A percentile compares a stretch with the other conserved stretches of the same genome.
Evolutionary conservation across 441 rosid genomes (phyloP).

Genomic region (Mallotus repandus): DNA sequence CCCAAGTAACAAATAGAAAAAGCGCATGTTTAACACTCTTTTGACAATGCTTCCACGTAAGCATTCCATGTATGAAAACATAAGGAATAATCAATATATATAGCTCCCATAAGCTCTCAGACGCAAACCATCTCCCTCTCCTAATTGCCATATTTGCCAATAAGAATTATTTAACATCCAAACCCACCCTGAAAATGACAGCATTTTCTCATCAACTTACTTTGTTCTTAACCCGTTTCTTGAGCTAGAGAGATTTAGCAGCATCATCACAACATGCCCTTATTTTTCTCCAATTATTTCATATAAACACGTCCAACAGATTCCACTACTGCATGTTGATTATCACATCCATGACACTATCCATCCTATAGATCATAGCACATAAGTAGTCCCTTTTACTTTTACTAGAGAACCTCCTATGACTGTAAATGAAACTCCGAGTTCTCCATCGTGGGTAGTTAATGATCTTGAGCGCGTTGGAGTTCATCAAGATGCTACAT

Average conservation of each 20-base stretch:
- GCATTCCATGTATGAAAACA: no score
- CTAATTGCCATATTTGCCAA: not conserved
- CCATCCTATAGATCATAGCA: no score
- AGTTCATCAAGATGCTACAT: constrained; percentile 2
- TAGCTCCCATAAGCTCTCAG: not conserved
- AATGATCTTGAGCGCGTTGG: not conserved
- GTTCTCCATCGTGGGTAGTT: constrained; percentile 4
- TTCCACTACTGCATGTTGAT: constrained; percentile 7
- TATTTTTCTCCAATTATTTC: not conserved
- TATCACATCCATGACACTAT: not conserved
- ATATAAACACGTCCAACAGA: not conserved
- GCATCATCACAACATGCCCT: no score
- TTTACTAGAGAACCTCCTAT: not conserved
- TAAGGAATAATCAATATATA: not conserved
- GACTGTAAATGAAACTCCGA: not conserved
- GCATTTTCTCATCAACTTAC: constrained; percentile 10
- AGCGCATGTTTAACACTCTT: no score
- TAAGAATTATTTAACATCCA: not conserved
- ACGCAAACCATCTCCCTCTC: not conserved
- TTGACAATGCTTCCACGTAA: no score
- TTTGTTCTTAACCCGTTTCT: constrained; percentile 12
- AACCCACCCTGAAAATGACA: constrained; percentile 15
- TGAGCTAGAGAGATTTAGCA: not conserved
- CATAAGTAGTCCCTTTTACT: not conserved
- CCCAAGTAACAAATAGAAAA: no score